These are phyloP conservation scores for Globisporangium emineosum DNA, from an alignment of 352 stramenopile genomes.

Conservation along the genomic window DNA sequence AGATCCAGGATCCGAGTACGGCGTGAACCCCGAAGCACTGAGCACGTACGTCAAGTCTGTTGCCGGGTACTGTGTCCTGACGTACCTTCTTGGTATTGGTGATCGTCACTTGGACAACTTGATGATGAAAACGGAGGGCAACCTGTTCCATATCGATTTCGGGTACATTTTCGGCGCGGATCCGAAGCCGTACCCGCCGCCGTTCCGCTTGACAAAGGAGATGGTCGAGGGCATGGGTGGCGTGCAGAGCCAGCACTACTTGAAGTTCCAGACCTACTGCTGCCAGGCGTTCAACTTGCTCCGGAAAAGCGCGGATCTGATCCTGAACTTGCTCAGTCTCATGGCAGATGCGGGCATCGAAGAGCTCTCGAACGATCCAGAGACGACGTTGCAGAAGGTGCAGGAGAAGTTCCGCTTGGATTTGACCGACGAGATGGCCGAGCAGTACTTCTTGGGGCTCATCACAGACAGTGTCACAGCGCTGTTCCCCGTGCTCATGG, in stretches of 20 bases:
- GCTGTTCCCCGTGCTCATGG: constrained; percentile 85
- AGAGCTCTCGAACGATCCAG: constrained; percentile 81
- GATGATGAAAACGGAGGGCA: constrained; percentile 95
- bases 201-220: constrained; percentile 97
- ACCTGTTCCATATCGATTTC: constrained; percentile 99
- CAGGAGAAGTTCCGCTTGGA: constrained; percentile 97
- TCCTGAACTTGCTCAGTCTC: constrained; percentile 98
- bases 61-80: constrained; percentile 99
- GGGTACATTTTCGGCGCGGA: constrained; percentile 99
- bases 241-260: constrained; percentile 88
- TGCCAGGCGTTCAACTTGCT: constrained; percentile 94
- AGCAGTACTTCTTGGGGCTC: constrained; percentile 95
- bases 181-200: constrained; percentile 97
- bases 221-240: constrained; percentile 98
- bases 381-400: constrained; percentile 85
- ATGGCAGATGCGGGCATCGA: constrained; percentile 99
- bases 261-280: constrained; percentile 92
- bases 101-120: constrained; percentile 99
- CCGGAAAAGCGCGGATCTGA: constrained; percentile 96
- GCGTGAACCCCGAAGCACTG: constrained; percentile 89
- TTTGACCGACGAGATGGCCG: constrained; percentile 96
- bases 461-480: constrained; percentile 95
- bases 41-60: constrained; percentile 97
- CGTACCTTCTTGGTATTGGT: constrained; percentile 98
- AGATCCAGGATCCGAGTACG: constrained; percentile 81